Percentiles rank a stretch among this genome's conserved stretches.
These are phyloP conservation scores for Candida tammaniensis DNA, from an alignment of 805 yeast species.

Conservation along the genomic window DNA sequence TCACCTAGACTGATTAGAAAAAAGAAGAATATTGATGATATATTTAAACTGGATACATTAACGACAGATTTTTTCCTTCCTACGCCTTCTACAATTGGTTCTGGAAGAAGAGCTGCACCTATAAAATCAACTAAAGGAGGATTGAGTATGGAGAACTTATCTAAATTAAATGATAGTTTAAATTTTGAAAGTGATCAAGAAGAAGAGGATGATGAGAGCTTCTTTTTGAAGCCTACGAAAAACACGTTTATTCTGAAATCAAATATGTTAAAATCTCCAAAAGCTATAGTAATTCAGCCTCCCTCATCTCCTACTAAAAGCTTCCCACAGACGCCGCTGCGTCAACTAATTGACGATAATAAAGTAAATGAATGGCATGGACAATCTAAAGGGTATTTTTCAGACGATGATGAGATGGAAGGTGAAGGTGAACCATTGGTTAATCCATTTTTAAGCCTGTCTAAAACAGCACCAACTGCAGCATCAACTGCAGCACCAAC, in stretches of 20 bases:
- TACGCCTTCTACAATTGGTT: slow-evolving; percentile 36
- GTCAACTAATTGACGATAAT: slow-evolving; percentile 32
- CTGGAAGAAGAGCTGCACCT: slow-evolving; percentile 27
- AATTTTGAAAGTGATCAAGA: slow-evolving; percentile 26
- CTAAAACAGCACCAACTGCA: too few species aligned
- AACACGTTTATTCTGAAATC: slow-evolving; percentile 6
- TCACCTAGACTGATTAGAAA: slow-evolving; percentile 11
- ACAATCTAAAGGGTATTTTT: slow-evolving; percentile 25
- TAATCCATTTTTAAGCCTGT: slow-evolving; percentile 29
- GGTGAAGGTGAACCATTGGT: slow-evolving; percentile 7
- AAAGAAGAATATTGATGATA: slow-evolving; percentile 10
- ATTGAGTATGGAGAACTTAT: slow-evolving; percentile 18
- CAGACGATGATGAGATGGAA: slow-evolving; percentile 19
- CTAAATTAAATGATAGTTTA: slow-evolving; percentile 20
- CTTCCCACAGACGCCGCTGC: slow-evolving; percentile 26
- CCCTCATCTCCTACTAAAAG: not conserved
- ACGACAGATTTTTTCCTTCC: slow-evolving; percentile 27
- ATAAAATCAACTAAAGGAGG: slow-evolving; percentile 7
- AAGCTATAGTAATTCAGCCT: not conserved
- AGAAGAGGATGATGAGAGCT: slow-evolving; percentile 15
- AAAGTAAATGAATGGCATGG: slow-evolving; percentile 38
- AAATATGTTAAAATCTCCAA: slow-evolving; percentile 6
- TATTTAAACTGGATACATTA: slow-evolving; percentile 6
- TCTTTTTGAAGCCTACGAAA: slow-evolving; percentile 6
- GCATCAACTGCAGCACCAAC: not conserved